Base-by-base conservation (phyloP, 169 alveolate species). In the Eimeria acervulina region DNA sequence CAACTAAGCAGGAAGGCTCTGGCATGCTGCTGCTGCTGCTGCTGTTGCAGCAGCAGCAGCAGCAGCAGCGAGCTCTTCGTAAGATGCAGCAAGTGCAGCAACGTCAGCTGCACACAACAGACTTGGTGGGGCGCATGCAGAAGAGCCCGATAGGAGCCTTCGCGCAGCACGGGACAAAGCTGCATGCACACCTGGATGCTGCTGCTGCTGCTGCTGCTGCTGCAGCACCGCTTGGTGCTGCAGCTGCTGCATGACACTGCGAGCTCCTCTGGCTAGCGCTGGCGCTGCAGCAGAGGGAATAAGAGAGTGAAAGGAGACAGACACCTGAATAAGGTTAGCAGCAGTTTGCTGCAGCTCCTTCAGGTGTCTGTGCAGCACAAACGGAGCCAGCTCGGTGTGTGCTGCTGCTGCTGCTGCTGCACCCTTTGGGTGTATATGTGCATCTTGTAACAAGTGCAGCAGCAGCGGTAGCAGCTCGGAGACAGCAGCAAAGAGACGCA, bases 141-240 rank as follows among this genome's bases (percentile, higher is more conserved):
- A 12, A 42, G 70, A n/a, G 15, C 72, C 90, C 3, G 72, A 19
- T 5, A 81, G 90, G 38, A 26, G 10, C 70, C 90, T 81, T n/a
- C 90, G 7, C 5, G 70, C 21, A 44, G 90, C 90, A 47, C 90
- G 90, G 15, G 90, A 81, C 70, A 81, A 7, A 42, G 31, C 42
- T 33, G 90, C 42, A 26, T 42, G 44, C 26, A 42, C 90, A 44
- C 31, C 70, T 81, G 47, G 2, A 23, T n/a, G 70, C 47, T 81
- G 90, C 90, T 44, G 90, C 90, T 80, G 90, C 12, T 5, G 55
- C 68, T 81, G 72, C 70, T 81, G 90, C 90, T 81, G 72, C 52
- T 12, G 70, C 90, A 33, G 90, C 70, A 42, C 72, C 90, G 0
- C 61, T 42, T 42, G 70, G 40, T 81, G 90, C 63, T 76, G 87